Conservation (phyloP, 768 basidiomycete species). For the Clitopilus hobsonii region DNA sequence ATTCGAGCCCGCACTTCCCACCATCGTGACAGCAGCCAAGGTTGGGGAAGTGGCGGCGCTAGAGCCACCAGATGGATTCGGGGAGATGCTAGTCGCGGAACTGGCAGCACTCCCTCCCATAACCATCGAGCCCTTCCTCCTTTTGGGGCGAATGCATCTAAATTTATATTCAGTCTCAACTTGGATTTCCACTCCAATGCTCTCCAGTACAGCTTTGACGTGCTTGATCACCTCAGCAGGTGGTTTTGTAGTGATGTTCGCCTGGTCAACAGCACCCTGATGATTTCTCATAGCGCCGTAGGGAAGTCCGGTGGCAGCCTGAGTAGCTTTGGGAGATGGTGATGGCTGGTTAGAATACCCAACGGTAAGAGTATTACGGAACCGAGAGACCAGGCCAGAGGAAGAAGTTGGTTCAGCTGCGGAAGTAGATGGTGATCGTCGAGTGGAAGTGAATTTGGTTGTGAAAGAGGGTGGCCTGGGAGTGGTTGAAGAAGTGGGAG, state of each 20-base stretch:
- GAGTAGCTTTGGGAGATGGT: slow-evolving; percentile 23
- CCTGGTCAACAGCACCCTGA: slow-evolving; percentile 89
- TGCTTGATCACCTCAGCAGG: slow-evolving; percentile 89
- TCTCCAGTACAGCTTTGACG: slow-evolving; percentile 71
- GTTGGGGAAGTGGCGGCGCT: slow-evolving; percentile 30
- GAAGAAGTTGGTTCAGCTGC: slow-evolving; percentile 32
- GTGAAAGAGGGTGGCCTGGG: slow-evolving; percentile 17
- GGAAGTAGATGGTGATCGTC: slow-evolving; percentile 39
- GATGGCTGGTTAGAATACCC: slow-evolving; percentile 20
- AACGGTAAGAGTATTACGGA: slow-evolving; percentile 47
- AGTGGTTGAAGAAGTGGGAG: slow-evolving; percentile 22
- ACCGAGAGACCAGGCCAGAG: slow-evolving; percentile 39
- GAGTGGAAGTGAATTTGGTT: slow-evolving; percentile 28
- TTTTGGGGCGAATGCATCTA: slow-evolving; percentile 77
- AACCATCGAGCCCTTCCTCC: slow-evolving; percentile 49
- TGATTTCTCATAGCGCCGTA: slow-evolving; percentile 70
- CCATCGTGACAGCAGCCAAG: slow-evolving; percentile 72
- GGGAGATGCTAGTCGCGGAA: slow-evolving; percentile 30
- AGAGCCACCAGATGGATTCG: slow-evolving; percentile 18
- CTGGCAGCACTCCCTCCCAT: slow-evolving; percentile 33
- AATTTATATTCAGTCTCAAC: slow-evolving; percentile 90
- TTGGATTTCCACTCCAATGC: slow-evolving; percentile 89
- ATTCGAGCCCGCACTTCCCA: slow-evolving; percentile 79
- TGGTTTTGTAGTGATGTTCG: slow-evolving; percentile 76
- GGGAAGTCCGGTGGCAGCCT: slow-evolving; percentile 20